Percentiles rank a stretch among this genome's conserved stretches.
Conservation (phyloP, 306 rosid genomes). For the Pachyrhizus erosus region DNA sequence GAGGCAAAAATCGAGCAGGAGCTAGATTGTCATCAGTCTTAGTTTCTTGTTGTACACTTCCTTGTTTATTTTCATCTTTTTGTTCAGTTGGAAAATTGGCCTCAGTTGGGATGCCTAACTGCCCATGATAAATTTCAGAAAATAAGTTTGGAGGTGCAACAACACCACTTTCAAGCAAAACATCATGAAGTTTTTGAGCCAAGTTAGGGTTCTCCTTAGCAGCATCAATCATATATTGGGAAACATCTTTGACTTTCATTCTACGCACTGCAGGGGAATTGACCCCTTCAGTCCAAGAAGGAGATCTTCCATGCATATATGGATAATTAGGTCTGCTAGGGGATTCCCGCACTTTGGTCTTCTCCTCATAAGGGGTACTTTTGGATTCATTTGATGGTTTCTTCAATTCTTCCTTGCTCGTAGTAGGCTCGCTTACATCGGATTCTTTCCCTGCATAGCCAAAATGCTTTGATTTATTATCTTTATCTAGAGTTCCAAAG, state of each 20-base stretch:
- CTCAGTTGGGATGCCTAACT: constrained; percentile 58
- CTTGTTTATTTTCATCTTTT: constrained; percentile 54
- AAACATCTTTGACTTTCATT: constrained; percentile 94
- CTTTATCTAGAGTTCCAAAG: constrained; percentile 60
- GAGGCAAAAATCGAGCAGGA: constrained; percentile 70
- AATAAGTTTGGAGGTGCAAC: constrained; percentile 93
- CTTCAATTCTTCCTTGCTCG: constrained; percentile 58
- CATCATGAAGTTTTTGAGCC: constrained; percentile 96
- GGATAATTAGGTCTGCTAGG: constrained; percentile 67
- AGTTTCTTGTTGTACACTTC: constrained; percentile 48
- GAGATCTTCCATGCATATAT: constrained; percentile 75
- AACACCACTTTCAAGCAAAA: constrained; percentile 93
- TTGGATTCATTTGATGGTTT: constrained; percentile 39
- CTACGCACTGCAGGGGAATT: constrained; percentile 89
- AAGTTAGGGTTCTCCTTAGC: constrained; percentile 93
- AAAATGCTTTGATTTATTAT: constrained; percentile 56
- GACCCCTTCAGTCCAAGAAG: constrained; percentile 99
- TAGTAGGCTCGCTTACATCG: constrained; percentile 48
- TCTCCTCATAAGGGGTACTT: constrained; percentile 53
- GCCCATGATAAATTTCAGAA: constrained; percentile 75
- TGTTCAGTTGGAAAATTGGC: constrained; percentile 52
- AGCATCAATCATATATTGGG: constrained; percentile 97
- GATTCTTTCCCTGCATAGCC: constrained; percentile 58
- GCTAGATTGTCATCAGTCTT: constrained; percentile 45
- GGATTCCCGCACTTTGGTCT: constrained; percentile 54